phyloP scores from a whole-genome alignment of 805 yeast genomes.

The Candida krabiensis region DNA sequence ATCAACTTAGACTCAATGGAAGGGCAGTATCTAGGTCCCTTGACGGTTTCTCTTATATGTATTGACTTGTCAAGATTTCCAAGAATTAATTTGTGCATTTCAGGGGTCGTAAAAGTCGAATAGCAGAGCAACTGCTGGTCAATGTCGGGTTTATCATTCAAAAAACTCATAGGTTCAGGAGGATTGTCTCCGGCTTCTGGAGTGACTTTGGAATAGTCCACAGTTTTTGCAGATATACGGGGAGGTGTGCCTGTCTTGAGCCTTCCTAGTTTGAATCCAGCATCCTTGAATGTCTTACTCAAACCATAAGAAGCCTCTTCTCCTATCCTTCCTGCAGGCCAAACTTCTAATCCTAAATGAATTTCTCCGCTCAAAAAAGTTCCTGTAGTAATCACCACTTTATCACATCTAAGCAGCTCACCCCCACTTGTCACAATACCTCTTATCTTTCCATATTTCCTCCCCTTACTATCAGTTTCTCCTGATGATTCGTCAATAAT shows the following conservation, averaged over 20 bases:
- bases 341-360: conserved; percentile 77
- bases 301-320: conserved; percentile 91
- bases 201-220: conserved; percentile 62
- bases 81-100: conserved; percentile 67
- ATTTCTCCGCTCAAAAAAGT: conserved; percentile 94
- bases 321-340: conserved; percentile 92
- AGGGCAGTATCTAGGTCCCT: conserved; percentile 97
- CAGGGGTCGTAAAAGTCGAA: conserved; percentile 75
- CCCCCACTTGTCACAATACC: conserved; percentile 82
- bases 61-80: conserved; percentile 77
- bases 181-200: conserved; percentile 79
- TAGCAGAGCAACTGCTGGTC: conserved; percentile 66
- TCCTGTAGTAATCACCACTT: conserved; percentile 91
- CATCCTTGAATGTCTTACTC: conserved; percentile 69
- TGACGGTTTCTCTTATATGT: conserved; percentile 90
- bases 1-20: conserved; percentile 88
- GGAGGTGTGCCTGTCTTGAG: conserved; percentile 98
- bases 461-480: conserved; percentile 34
- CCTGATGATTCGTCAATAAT: conserved; percentile 49
- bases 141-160: conserved; percentile 69
- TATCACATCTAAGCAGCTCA: conserved; percentile 52
- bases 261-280: conserved; percentile 84
- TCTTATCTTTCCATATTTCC: conserved; percentile 46
- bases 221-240: conserved; percentile 68
- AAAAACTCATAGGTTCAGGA: conserved; percentile 86